phyloP scores from a whole-genome alignment of 352 stramenopile genomes.

The Chrysophaeum taylorii region DNA sequence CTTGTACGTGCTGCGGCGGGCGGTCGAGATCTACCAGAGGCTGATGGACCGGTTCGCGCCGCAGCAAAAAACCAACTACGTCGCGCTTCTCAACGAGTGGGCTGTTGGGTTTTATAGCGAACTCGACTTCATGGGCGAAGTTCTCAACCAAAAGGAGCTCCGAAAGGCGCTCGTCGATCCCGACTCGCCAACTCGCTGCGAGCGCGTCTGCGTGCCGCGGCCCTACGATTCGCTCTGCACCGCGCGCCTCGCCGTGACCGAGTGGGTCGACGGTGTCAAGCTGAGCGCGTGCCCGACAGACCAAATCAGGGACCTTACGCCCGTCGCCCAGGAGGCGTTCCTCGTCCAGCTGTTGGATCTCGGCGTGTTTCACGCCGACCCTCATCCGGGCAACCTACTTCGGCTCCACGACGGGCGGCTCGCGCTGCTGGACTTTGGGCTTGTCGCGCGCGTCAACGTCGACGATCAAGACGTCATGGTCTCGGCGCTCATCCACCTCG shows the following conservation, averaged over 20 bases:
- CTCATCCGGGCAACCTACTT: conserved; percentile 47
- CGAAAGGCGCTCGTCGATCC: conserved; percentile 35
- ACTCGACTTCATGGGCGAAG: conserved; percentile 67
- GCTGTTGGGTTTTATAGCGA: conserved; percentile 65
- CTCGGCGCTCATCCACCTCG: conserved; percentile 59
- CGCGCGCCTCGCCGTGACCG: conserved; percentile 53
- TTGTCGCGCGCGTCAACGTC: conserved; percentile 50
- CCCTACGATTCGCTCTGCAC: conserved; percentile 57
- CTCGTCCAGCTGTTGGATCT: conserved; percentile 62
- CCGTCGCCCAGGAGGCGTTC: conserved; percentile 56
- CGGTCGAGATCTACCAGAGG: conserved; percentile 64
- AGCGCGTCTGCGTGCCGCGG: conserved; percentile 53
- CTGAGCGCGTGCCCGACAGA: conserved; percentile 40
- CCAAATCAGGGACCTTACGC: conserved; percentile 51
- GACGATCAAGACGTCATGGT: conserved; percentile 57
- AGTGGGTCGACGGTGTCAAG: conserved; percentile 65
- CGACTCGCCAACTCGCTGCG: conserved; percentile 23
- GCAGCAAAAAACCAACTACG: conserved; percentile 64
- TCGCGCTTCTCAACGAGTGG: conserved; percentile 61
- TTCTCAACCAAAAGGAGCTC: conserved; percentile 49
- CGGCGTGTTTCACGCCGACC: conserved; percentile 57
- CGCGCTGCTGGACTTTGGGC: conserved; percentile 58
- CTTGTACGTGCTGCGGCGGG: conserved; percentile 63
- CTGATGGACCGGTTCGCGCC: conserved; percentile 55
- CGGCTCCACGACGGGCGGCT: conserved; percentile 46